A percentile compares a stretch with the other conserved stretches of the same genome.
These are phyloP conservation scores for Fragilariopsis cylindrus DNA, from an alignment of 108 stramenopile genomes.

Conservation along the genomic window DNA sequence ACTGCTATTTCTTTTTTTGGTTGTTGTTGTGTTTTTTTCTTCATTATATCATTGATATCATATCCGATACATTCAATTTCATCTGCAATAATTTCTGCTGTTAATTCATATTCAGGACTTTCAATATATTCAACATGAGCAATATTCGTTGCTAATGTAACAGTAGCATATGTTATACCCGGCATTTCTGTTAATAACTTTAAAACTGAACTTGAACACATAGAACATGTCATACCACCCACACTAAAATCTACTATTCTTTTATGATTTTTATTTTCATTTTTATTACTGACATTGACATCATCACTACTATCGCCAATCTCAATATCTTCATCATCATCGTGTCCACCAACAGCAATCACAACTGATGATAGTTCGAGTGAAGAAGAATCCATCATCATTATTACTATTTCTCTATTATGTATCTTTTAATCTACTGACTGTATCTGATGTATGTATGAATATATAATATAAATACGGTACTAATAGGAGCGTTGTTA, in stretches of 20 bases:
- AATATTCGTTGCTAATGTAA: constrained; percentile 43
- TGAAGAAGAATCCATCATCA: not conserved
- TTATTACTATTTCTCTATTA: not conserved
- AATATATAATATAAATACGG: no score
- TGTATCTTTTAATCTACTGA: not conserved
- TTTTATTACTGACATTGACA: not conserved
- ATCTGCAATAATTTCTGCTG: constrained; percentile 22
- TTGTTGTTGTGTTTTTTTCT: constrained; percentile 5
- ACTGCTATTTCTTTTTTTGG: not conserved
- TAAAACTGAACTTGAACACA: constrained; percentile 43
- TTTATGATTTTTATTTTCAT: not conserved
- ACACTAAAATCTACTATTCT: constrained; percentile 44
- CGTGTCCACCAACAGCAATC: no score
- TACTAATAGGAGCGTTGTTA: no score
- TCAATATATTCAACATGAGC: constrained; percentile 38
- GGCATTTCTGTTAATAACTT: constrained; percentile 16
- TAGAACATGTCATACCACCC: constrained; percentile 56
- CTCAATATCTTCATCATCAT: not conserved
- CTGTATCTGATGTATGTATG: no score
- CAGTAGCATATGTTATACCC: constrained; percentile 27
- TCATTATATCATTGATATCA: constrained; percentile 36
- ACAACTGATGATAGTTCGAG: not conserved
- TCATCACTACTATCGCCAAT: not conserved
- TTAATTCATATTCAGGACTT: constrained; percentile 2
- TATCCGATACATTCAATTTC: constrained; percentile 51